phyloP scores from a whole-genome alignment of 192 early-diverging fungal genomes.

The Podila verticillata region DNA sequence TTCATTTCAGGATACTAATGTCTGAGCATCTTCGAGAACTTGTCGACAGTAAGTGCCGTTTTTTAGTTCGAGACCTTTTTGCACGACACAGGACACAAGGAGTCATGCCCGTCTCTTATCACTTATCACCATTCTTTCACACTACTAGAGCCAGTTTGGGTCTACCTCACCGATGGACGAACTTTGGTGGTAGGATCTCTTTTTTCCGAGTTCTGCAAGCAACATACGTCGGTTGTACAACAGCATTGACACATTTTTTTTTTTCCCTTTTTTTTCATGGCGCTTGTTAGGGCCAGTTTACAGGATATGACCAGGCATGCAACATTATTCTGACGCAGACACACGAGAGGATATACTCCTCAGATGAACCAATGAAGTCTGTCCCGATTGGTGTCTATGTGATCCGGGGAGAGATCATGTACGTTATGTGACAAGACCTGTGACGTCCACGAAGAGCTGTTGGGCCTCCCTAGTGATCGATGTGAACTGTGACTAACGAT shows the following conservation, averaged over 20 bases:
- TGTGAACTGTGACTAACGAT: no score
- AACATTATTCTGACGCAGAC: slow-evolving; percentile 42
- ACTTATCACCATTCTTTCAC: not conserved
- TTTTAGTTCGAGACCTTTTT: not conserved
- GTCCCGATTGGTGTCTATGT: slow-evolving; percentile 51
- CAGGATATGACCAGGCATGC: slow-evolving; percentile 41
- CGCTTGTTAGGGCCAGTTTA: slow-evolving; percentile 23
- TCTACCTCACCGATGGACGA: slow-evolving; percentile 43
- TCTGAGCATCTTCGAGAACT: slow-evolving; percentile 30
- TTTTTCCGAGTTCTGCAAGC: not conserved
- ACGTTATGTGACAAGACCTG: not conserved
- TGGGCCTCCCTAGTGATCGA: no score
- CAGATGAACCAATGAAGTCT: slow-evolving; percentile 34
- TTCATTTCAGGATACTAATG: slow-evolving; percentile 4
- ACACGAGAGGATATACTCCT: slow-evolving; percentile 44
- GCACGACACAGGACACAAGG: not conserved
- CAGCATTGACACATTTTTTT: not conserved
- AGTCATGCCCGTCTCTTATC: not conserved
- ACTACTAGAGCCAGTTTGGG: slow-evolving; percentile 29
- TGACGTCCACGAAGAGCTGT: no score
- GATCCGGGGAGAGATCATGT: slow-evolving; percentile 44
- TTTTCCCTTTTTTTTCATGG: not conserved
- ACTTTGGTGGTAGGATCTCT: slow-evolving; percentile 21
- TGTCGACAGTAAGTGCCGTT: slow-evolving; percentile 18
- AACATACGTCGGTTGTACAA: not conserved